Conservation (phyloP, 352 stramenopile genomes). For the Thraustochytrium striatum region DNA sequence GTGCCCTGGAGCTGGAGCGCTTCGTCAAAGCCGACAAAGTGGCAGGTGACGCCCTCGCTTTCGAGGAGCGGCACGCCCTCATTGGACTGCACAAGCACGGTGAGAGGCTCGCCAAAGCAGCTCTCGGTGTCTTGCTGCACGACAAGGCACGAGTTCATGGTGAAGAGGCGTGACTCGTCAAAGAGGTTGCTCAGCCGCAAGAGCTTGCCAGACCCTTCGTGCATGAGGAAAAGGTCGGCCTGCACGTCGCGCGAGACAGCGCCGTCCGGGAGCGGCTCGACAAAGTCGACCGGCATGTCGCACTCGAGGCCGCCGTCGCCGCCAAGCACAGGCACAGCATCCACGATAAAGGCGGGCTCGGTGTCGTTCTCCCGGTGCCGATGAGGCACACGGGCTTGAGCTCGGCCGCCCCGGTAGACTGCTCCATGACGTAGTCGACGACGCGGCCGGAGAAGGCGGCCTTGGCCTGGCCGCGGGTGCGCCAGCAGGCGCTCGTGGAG, state of each 20-base stretch:
- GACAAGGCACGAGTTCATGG: background rate
- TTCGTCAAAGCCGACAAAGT: constrained; percentile 15
- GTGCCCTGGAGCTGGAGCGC: no score
- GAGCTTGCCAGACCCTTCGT: no score
- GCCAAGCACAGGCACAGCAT: background rate
- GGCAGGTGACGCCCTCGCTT: background rate
- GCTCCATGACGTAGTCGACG: background rate
- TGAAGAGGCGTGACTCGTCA: background rate
- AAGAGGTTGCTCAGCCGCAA: background rate
- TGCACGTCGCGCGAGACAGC: background rate
- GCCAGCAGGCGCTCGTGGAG: constrained; percentile 1
- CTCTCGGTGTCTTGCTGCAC: background rate
- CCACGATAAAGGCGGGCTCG: background rate
- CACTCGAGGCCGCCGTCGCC: background rate
- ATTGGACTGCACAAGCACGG: background rate
- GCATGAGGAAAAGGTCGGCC: background rate
- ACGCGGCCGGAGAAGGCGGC: background rate
- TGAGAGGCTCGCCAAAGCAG: background rate
- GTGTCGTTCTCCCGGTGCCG: background rate
- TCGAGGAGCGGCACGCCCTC: background rate
- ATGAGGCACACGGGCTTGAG: background rate
- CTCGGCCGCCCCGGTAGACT: background rate
- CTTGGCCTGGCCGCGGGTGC: background rate
- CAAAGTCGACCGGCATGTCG: background rate
- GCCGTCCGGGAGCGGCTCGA: background rate